A percentile compares a stretch with the other conserved stretches of the same genome.
These are phyloP conservation scores for Epichloe amarillans DNA, from an alignment of 2,329 filamentous ascomycete species.

Conservation along the genomic window DNA sequence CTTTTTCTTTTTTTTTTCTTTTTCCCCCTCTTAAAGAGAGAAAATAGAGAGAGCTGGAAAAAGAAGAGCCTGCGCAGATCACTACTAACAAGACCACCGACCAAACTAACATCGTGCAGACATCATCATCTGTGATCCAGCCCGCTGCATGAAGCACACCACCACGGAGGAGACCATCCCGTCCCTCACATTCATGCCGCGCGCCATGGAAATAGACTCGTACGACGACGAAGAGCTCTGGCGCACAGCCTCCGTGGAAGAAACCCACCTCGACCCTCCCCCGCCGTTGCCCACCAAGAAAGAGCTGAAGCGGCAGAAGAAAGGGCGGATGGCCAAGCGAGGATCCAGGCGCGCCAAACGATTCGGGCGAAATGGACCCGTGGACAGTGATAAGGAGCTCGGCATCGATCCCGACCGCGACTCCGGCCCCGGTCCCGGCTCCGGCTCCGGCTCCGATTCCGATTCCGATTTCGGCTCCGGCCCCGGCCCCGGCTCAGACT, in stretches of 20 bases:
- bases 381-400: not conserved
- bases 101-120: not conserved
- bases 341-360: not conserved
- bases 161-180: constrained; percentile 10
- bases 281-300: constrained; percentile 8
- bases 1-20: no score
- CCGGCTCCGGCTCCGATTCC: no score
- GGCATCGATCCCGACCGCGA: not conserved
- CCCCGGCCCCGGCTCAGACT: not conserved
- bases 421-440: no score
- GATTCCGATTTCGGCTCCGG: no score
- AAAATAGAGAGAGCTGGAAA: no score
- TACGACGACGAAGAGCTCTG: no score
- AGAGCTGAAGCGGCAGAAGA: not conserved
- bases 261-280: constrained; percentile 16
- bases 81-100: not conserved
- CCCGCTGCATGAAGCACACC: constrained; percentile 11
- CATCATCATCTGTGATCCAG: constrained; percentile 10
- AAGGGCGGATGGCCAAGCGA: not conserved
- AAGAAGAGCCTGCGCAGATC: no score
- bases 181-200: constrained; percentile 15
- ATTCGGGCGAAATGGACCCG: not conserved
- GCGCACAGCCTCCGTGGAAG: constrained; percentile 9
- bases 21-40: no score
- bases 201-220: no score